phyloP scores from a whole-genome alignment of 2,329 filamentous ascomycete species.

The Pseudopyrenochaeta lycopersici region DNA sequence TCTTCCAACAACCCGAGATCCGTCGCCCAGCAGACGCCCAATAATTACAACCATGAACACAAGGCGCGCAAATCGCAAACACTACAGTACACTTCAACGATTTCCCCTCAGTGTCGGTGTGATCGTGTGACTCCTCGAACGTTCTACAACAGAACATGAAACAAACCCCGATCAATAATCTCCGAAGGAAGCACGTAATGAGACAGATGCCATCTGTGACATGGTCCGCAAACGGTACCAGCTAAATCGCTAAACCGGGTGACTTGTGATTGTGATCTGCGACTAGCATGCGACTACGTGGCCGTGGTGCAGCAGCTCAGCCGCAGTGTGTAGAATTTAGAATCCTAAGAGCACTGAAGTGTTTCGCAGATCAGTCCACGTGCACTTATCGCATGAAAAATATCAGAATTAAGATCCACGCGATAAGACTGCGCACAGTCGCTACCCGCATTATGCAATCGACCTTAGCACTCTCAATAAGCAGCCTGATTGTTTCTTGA shows the following conservation, averaged over 20 bases:
- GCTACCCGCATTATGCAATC: not conserved
- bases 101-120: not conserved
- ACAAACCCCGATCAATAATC: not conserved
- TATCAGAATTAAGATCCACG: not conserved
- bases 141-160: not conserved
- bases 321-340: not conserved
- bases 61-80: too few relatives aligned
- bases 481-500: not conserved
- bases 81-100: too few relatives aligned
- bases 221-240: not conserved
- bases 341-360: not conserved
- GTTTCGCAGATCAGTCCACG: not conserved
- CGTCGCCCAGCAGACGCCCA: too few relatives aligned
- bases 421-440: not conserved
- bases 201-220: not conserved
- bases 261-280: not conserved
- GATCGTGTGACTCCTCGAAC: not conserved
- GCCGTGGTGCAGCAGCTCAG: too few relatives aligned
- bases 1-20: not conserved
- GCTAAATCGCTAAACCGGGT: not conserved
- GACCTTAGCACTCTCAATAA: not conserved
- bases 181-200: not conserved
- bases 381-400: not conserved
- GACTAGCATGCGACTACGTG: too few relatives aligned
- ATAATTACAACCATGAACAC: too few relatives aligned